These are phyloP conservation scores for Cruciata laevipes DNA, from an alignment of 257 asterid genomes.

Conservation along the genomic window DNA sequence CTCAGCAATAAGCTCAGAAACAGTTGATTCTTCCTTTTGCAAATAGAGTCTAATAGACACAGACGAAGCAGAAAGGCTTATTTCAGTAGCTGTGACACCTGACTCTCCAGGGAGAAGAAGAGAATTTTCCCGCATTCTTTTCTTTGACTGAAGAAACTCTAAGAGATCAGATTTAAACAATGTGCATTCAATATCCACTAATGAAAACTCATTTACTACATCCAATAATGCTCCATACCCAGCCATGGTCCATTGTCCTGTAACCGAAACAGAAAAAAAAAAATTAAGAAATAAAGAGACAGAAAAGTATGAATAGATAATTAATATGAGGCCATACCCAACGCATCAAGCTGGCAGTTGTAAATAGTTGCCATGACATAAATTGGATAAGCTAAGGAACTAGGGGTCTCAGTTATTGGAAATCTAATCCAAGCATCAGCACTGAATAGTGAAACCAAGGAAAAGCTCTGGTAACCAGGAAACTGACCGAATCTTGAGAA, in stretches of 20 bases:
- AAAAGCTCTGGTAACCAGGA: conserved; percentile 22
- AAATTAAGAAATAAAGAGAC: neutral
- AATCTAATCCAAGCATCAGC: conserved; percentile 85
- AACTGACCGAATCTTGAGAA: conserved; percentile 24
- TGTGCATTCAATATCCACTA: conserved; percentile 44
- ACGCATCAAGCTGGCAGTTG: conserved; percentile 52
- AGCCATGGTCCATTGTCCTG: conserved; percentile 50
- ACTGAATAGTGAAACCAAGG: conserved; percentile 51
- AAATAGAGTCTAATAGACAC: conserved; percentile 48
- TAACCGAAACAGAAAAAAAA: conserved; percentile 13
- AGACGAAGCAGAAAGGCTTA: conserved; percentile 50
- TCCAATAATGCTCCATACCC: conserved; percentile 56
- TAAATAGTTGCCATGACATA: conserved; percentile 57
- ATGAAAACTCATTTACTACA: conserved; percentile 59
- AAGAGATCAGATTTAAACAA: conserved; percentile 43
- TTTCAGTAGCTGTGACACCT: conserved; percentile 33
- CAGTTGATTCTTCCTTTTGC: conserved; percentile 35
- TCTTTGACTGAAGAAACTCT: conserved; percentile 47
- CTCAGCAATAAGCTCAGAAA: conserved; percentile 59
- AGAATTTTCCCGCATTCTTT: conserved; percentile 29
- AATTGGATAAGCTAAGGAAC: conserved; percentile 33
- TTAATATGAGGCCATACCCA: conserved; percentile 37
- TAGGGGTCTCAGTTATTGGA: conserved; percentile 39
- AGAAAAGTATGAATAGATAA: conserved; percentile 13
- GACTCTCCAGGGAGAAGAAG: conserved; percentile 34